Conservation (phyloP, 208 protist genomes). For the Trypanosoma theileri region DNA sequence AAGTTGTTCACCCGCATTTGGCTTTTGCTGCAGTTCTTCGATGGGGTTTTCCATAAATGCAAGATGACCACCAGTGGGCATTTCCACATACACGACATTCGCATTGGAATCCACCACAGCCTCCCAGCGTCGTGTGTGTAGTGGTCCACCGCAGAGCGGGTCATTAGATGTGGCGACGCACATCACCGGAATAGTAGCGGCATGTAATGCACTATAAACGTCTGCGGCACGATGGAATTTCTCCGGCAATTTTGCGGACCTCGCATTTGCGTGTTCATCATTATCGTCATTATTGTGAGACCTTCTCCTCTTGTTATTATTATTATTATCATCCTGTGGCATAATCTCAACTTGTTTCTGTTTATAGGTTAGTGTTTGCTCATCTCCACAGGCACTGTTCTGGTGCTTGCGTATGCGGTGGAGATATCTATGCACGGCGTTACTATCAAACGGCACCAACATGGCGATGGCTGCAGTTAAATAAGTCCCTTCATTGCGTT, state of each 20-base stretch:
- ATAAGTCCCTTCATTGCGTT: constrained; percentile 28
- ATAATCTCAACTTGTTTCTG: no score
- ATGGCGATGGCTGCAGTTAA: constrained; percentile 47
- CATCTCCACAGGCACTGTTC: no score
- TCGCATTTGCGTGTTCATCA: no score
- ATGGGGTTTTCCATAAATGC: constrained; percentile 50
- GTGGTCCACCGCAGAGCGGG: constrained; percentile 42
- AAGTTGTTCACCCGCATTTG: constrained; percentile 53
- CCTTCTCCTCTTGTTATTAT: no score
- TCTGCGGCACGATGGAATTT: constrained; percentile 50
- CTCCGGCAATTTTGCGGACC: neutral
- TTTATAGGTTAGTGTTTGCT: no score
- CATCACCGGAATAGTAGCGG: constrained; percentile 38
- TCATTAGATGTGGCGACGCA: constrained; percentile 51
- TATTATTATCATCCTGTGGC: no score
- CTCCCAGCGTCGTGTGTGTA: constrained; percentile 32
- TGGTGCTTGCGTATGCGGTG: no score
- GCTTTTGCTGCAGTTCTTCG: constrained; percentile 17
- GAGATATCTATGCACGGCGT: neutral
- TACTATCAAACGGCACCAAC: constrained; percentile 53
- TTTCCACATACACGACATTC: constrained; percentile 43
- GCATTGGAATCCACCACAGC: constrained; percentile 22
- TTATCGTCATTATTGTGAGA: no score
- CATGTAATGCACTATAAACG: constrained; percentile 34
- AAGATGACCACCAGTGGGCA: constrained; percentile 62